phyloP scores from a whole-genome alignment of 805 yeast genomes.

The Wickerhamomyces queroliae region DNA sequence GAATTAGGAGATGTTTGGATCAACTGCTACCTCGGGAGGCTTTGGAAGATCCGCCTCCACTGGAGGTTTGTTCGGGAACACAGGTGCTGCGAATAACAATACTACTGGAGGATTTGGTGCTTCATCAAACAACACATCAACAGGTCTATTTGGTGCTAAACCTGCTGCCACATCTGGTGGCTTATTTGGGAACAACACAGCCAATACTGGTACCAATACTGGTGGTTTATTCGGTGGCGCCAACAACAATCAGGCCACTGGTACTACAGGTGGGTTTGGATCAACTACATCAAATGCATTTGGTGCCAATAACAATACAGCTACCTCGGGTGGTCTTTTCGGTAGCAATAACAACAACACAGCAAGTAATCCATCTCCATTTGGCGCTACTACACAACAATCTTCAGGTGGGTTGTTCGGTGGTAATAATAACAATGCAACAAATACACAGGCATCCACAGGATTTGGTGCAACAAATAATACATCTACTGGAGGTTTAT shows the following conservation, averaged over 20 bases:
- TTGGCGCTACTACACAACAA: too few relatives aligned
- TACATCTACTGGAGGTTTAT: conserved; percentile 30
- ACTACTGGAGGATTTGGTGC: conserved; percentile 8
- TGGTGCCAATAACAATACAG: conserved; percentile 24
- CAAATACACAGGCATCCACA: conserved; percentile 11
- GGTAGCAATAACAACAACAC: conserved; percentile 17
- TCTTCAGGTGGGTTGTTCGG: conserved; percentile 34
- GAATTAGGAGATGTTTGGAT: background rate
- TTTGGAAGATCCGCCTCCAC: conserved; percentile 9
- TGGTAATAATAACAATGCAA: conserved; percentile 15
- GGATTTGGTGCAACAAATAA: conserved; percentile 32
- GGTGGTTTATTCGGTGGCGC: conserved; percentile 39
- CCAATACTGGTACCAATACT: conserved; percentile 6
- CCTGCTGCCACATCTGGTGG: conserved; percentile 17
- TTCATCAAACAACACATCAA: conserved; percentile 5
- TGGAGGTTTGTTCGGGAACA: conserved; percentile 28
- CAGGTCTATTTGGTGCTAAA: conserved; percentile 14
- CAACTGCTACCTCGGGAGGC: conserved; percentile 4
- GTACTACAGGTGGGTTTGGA: conserved; percentile 19
- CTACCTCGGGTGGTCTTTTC: conserved; percentile 21
- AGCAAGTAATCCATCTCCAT: conserved; percentile 9
- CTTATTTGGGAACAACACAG: conserved; percentile 14
- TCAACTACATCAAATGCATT: conserved; percentile 21
- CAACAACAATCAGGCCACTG: conserved; percentile 12
- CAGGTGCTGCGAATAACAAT: conserved; percentile 3